Conservation (phyloP, 768 basidiomycete species). For the Exidia glandulosa region DNA sequence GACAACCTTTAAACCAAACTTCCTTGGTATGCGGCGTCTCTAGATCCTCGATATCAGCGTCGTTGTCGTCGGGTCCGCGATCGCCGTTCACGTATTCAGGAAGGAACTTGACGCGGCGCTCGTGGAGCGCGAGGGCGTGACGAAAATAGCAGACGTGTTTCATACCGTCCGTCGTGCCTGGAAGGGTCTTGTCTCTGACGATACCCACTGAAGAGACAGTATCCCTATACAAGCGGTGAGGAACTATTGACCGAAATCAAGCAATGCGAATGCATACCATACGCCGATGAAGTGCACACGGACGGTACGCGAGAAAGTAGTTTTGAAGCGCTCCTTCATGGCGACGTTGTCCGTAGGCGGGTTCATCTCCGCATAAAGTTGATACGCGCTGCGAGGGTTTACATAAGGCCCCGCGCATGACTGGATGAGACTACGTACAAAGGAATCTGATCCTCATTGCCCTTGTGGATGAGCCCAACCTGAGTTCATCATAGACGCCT, state of each 20-base stretch:
- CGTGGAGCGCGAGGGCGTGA: constrained; percentile 38
- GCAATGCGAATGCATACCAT: constrained; percentile 20
- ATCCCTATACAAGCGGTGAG: no score
- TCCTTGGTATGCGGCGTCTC: constrained; percentile 21
- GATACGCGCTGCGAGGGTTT: constrained; percentile 24
- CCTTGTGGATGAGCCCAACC: constrained; percentile 30
- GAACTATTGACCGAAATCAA: no score
- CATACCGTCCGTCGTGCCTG: constrained; percentile 18
- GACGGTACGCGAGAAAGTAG: constrained; percentile 26
- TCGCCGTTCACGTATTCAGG: constrained; percentile 27
- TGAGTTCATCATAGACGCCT: constrained; percentile 6
- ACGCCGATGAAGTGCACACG: constrained; percentile 34
- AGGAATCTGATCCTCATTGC: constrained; percentile 30
- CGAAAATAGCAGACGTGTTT: constrained; percentile 32
- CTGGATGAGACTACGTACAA: constrained; percentile 16
- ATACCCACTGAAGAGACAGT: constrained; percentile 29
- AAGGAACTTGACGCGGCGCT: constrained; percentile 35
- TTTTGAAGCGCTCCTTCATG: constrained; percentile 20
- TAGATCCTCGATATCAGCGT: constrained; percentile 13
- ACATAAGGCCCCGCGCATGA: background rate
- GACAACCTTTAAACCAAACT: constrained; percentile 32
- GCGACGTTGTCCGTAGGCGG: constrained; percentile 10
- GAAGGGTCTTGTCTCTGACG: constrained; percentile 18
- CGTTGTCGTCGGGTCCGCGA: no score
- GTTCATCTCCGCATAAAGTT: constrained; percentile 21